Percentiles rank a stretch among this genome's conserved stretches.
Evolutionary conservation across 176 grass and related monocot genomes (phyloP).

Genomic region (Triticum urartu): DNA sequence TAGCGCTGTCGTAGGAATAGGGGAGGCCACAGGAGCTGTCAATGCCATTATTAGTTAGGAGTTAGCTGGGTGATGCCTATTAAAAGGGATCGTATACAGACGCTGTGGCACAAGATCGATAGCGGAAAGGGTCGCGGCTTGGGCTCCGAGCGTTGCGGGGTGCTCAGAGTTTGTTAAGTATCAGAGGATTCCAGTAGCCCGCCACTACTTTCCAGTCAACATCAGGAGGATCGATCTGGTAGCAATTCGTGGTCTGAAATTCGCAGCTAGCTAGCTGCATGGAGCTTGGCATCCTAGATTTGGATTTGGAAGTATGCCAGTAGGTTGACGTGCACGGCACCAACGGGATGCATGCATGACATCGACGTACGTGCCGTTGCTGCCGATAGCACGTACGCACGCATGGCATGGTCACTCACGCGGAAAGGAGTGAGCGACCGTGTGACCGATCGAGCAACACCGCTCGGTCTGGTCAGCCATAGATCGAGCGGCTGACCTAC

Average conservation of each 20-base stretch:
- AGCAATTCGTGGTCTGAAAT: no score
- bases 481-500: no score
- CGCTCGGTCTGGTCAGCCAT: no score
- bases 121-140: not conserved
- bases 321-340: no score
- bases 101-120: not conserved
- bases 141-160: not conserved
- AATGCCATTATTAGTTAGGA: conserved; percentile 1
- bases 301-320: no score
- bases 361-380: not conserved
- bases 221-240: no score
- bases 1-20: conserved; percentile 57
- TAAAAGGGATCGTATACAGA: not conserved
- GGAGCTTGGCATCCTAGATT: no score
- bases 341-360: no score
- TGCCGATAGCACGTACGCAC: not conserved
- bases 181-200: not conserved
- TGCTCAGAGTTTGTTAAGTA: not conserved
- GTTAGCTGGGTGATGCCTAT: conserved; percentile 27
- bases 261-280: no score
- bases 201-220: not conserved
- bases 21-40: conserved; percentile 33
- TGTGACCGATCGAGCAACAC: not conserved
- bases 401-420: not conserved
- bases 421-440: no score